Conservation (phyloP, 495 filamentous ascomycete genomes). For the Hyaloscypha hepaticicola region DNA sequence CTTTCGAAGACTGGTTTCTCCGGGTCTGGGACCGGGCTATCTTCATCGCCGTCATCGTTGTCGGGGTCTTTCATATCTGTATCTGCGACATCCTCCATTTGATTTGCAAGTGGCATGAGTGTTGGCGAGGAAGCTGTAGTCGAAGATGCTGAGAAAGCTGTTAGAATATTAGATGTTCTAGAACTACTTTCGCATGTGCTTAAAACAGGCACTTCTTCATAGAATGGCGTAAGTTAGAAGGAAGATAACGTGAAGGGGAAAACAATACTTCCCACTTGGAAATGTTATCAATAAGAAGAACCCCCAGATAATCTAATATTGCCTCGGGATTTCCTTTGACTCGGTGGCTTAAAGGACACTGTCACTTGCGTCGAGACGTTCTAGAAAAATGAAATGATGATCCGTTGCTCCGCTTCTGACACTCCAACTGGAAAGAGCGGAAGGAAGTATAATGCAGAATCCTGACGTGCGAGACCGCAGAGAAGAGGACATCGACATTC, state of each 20-base stretch:
- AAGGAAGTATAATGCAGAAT: too few relatives aligned
- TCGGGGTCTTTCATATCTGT: neutral
- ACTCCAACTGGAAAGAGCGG: too few relatives aligned
- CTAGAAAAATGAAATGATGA: too few relatives aligned
- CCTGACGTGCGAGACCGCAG: too few relatives aligned
- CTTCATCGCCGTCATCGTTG: slow-evolving; percentile 15
- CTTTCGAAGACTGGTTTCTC: slow-evolving; percentile 61
- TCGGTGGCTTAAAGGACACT: too few relatives aligned
- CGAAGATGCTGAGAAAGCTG: neutral
- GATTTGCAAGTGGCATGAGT: slow-evolving; percentile 13
- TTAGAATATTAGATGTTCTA: neutral
- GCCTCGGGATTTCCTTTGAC: too few relatives aligned
- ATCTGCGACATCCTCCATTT: neutral
- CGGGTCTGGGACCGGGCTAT: slow-evolving; percentile 35
- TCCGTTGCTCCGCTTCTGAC: too few relatives aligned
- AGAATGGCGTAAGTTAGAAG: neutral
- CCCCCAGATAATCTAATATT: neutral
- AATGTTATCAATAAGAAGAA: neutral
- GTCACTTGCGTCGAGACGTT: too few relatives aligned
- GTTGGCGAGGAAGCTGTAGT: slow-evolving; percentile 11
- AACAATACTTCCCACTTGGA: neutral
- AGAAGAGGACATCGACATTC: too few relatives aligned
- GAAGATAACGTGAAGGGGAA: neutral
- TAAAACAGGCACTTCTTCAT: neutral
- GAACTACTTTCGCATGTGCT: neutral